Percentiles rank a stretch among this genome's conserved stretches.
These are phyloP conservation scores for Pyrenochaeta sp. DNA, from an alignment of 2,329 filamentous ascomycete genomes.

Conservation along the genomic window DNA sequence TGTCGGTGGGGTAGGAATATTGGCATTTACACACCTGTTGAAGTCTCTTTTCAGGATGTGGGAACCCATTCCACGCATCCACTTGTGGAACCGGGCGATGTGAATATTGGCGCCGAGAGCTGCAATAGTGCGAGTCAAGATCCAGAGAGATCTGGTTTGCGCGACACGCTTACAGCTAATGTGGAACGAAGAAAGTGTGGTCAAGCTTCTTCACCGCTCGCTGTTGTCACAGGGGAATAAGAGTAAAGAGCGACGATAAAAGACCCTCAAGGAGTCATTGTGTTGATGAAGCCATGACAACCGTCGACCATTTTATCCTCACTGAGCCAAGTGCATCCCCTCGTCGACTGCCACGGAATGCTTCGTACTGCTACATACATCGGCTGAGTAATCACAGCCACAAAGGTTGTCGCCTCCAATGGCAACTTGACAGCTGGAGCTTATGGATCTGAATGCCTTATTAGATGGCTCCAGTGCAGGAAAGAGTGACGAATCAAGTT, in stretches of 20 bases:
- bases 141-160: constrained; percentile 29
- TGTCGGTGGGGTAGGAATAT: constrained; percentile 51
- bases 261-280: neutral
- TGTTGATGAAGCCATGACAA: constrained; percentile 9
- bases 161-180: constrained; percentile 35
- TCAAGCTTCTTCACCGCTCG: constrained; percentile 25
- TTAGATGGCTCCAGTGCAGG: no score
- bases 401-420: no score
- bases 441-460: no score
- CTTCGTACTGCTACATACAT: neutral
- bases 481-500: no score
- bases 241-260: neutral
- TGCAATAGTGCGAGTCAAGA: constrained; percentile 7
- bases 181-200: constrained; percentile 32
- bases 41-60: constrained; percentile 11
- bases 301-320: neutral
- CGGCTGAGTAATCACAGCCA: no score
- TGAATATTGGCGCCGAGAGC: neutral
- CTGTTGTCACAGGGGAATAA: constrained; percentile 10
- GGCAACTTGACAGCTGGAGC: no score
- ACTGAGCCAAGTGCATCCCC: neutral
- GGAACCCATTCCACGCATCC: constrained; percentile 16
- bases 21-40: constrained; percentile 36
- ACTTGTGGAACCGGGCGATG: neutral
- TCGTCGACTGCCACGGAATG: neutral